These are phyloP conservation scores for Pythium diclinum DNA, from an alignment of 352 stramenopile genomes.

Conservation along the genomic window DNA sequence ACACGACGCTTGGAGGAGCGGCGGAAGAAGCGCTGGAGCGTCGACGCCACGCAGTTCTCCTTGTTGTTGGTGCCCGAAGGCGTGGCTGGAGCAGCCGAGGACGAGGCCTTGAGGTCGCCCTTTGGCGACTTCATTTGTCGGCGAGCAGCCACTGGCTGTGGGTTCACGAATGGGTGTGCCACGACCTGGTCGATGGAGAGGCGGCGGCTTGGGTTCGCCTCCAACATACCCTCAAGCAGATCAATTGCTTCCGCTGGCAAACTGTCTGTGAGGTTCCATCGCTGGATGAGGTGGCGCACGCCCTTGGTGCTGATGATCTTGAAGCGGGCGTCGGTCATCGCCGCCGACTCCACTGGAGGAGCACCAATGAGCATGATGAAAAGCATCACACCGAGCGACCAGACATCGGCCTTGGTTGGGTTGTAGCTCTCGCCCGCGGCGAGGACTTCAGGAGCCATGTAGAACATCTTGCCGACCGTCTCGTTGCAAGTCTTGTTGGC, in stretches of 20 bases:
- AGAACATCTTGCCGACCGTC: constrained; percentile 83
- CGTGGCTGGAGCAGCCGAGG: constrained; percentile 1
- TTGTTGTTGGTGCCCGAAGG: constrained; percentile 10
- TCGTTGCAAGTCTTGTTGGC: constrained; percentile 41
- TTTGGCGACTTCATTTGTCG: constrained; percentile 10
- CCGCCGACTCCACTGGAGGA: constrained; percentile 61
- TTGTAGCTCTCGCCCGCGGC: constrained; percentile 47
- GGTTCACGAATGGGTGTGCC: constrained; percentile 54
- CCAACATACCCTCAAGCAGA: constrained; percentile 59
- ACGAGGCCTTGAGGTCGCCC: constrained; percentile 17
- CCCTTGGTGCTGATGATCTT: constrained; percentile 58
- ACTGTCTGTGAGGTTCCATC: constrained; percentile 62
- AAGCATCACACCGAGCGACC: constrained; percentile 84
- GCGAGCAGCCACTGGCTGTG: constrained; percentile 16
- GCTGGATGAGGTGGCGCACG: constrained; percentile 56
- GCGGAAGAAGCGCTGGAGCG: constrained; percentile 28
- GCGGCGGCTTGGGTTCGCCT: constrained; percentile 52
- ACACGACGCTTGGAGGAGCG: constrained; percentile 28
- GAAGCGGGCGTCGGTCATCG: constrained; percentile 54
- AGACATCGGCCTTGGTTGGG: constrained; percentile 77
- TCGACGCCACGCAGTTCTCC: constrained; percentile 22
- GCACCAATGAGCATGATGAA: constrained; percentile 81
- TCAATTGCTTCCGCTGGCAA: constrained; percentile 53
- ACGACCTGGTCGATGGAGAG: constrained; percentile 63
- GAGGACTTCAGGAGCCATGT: constrained; percentile 85